Conservation (phyloP, 352 stramenopile genomes). For the Elongisporangium undulatum region DNA sequence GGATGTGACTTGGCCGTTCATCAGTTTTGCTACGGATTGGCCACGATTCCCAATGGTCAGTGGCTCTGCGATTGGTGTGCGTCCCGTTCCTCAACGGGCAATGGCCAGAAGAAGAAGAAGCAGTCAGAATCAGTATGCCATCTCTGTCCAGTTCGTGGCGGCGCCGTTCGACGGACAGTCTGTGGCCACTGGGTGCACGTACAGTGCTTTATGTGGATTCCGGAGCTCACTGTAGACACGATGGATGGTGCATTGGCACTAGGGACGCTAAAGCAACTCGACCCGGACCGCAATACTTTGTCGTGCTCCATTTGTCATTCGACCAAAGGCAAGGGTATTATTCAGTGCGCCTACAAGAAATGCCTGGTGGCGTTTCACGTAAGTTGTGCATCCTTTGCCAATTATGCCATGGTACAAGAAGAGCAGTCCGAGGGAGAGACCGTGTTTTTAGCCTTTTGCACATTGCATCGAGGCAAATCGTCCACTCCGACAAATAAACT, state of each 20-base stretch:
- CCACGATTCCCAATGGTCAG: constrained; percentile 50
- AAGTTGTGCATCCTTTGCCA: constrained; percentile 58
- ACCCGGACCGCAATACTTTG: constrained; percentile 57
- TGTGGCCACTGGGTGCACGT: constrained; percentile 79
- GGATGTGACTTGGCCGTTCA: constrained; percentile 85
- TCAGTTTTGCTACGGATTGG: constrained; percentile 88
- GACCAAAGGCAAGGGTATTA: constrained; percentile 43
- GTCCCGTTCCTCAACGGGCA: neutral
- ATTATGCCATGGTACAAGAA: constrained; percentile 59
- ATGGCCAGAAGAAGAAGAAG: neutral
- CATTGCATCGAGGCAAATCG: constrained; percentile 41
- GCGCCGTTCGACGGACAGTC: constrained; percentile 53
- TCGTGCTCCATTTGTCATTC: constrained; percentile 74
- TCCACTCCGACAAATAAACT: constrained; percentile 1
- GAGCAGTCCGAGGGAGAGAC: constrained; percentile 34
- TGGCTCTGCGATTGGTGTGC: constrained; percentile 82
- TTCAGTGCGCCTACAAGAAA: constrained; percentile 73
- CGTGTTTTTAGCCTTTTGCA: constrained; percentile 69
- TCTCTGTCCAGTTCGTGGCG: constrained; percentile 60
- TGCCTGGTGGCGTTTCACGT: constrained; percentile 80
- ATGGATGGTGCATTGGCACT: constrained; percentile 29
- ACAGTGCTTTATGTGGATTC: constrained; percentile 86
- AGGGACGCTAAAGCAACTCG: constrained; percentile 37
- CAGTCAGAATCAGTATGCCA: constrained; percentile 21
- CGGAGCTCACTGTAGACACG: constrained; percentile 55